Percentiles rank a stretch among this genome's conserved stretches.
Evolutionary conservation across 2,329 filamentous ascomycete species (phyloP).

Genomic region (Albifimbria verrucaria): DNA sequence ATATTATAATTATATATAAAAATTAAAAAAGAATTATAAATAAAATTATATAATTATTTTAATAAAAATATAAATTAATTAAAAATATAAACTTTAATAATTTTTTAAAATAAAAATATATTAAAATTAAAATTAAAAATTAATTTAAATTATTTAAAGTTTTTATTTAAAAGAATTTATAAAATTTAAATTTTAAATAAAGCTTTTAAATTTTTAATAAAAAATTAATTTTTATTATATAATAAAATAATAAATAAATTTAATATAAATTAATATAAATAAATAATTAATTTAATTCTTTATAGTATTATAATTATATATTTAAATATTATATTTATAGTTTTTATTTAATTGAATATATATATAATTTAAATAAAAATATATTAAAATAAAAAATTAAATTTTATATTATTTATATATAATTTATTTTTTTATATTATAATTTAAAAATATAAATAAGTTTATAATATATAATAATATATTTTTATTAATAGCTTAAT

Average conservation of each 20-base stretch:
- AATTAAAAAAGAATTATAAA: neutral
- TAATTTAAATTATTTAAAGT: too few species aligned
- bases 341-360: too few species aligned
- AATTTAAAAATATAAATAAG: neutral
- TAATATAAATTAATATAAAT: too few species aligned
- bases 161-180: neutral
- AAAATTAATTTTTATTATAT: too few species aligned
- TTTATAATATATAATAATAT: too few species aligned
- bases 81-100: neutral
- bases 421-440: neutral
- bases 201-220: neutral
- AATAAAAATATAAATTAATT: too few species aligned
- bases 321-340: too few species aligned
- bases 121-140: neutral
- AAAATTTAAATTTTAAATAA: too few species aligned
- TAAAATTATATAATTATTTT: too few species aligned
- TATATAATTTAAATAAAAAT: neutral
- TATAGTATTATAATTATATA: slow-evolving; percentile 3
- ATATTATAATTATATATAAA: neutral
- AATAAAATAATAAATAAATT: too few species aligned
- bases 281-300: too few species aligned
- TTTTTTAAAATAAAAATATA: neutral
- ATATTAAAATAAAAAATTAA: neutral
- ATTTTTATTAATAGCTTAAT: too few species aligned
- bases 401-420: slow-evolving; percentile 2